These are phyloP conservation scores for Anacardium occidentale DNA, from an alignment of 345 rosid species.

Conservation along the genomic window DNA sequence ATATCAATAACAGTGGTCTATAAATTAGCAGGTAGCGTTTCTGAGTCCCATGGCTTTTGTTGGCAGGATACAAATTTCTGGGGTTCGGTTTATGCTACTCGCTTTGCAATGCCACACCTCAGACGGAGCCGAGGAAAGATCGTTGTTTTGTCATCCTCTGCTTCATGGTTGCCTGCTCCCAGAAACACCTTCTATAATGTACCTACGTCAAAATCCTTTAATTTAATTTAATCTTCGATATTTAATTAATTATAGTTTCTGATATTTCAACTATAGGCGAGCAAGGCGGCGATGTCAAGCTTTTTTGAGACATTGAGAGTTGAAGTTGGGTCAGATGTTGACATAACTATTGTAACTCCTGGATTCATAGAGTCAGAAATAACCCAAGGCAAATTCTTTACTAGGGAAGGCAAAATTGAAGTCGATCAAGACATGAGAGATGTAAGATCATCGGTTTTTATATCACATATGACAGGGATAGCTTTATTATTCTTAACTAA, in stretches of 20 bases:
- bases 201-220: background rate
- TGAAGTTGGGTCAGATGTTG: slow-evolving; percentile 47
- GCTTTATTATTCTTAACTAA: background rate
- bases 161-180: slow-evolving; percentile 48
- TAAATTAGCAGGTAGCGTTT: background rate
- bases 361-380: slow-evolving; percentile 56
- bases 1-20: background rate
- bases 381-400: slow-evolving; percentile 40
- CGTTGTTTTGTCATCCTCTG: slow-evolving; percentile 45
- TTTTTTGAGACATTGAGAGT: slow-evolving; percentile 63
- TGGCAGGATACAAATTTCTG: slow-evolving; percentile 62
- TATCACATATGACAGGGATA: background rate
- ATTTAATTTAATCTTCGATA: background rate
- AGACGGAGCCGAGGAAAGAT: slow-evolving; percentile 54
- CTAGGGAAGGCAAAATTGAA: slow-evolving; percentile 35
- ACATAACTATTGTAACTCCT: slow-evolving; percentile 57
- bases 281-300: slow-evolving; percentile 54
- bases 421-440: slow-evolving; percentile 45
- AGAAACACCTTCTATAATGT: slow-evolving; percentile 57
- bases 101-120: slow-evolving; percentile 58
- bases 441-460: slow-evolving; percentile 24
- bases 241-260: background rate
- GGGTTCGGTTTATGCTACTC: slow-evolving; percentile 57
- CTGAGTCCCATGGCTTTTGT: background rate
- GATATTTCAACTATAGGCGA: slow-evolving; percentile 38